These are phyloP conservation scores for Claviceps humidiphila DNA, from an alignment of 2,329 filamentous ascomycete species.

Conservation along the genomic window DNA sequence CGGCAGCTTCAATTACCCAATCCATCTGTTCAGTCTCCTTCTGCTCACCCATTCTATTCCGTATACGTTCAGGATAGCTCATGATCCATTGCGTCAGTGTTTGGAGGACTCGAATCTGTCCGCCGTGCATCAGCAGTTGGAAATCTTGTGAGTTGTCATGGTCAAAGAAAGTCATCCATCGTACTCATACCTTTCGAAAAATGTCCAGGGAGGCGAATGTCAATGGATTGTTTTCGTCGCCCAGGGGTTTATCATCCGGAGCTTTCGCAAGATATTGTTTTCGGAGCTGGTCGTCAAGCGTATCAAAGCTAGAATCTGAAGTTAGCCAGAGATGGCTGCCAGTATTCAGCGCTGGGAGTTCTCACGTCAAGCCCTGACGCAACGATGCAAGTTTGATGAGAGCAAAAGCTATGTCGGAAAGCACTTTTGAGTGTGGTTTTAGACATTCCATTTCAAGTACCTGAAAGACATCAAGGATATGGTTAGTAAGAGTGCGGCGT, in stretches of 20 bases:
- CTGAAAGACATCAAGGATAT: slow-evolving; percentile 29
- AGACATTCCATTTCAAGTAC: slow-evolving; percentile 82
- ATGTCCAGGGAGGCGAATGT: slow-evolving; percentile 74
- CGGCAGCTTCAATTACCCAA: slow-evolving; percentile 50
- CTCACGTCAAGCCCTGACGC: slow-evolving; percentile 81
- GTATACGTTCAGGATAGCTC: slow-evolving; percentile 72
- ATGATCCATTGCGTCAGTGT: slow-evolving; percentile 84
- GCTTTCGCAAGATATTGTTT: slow-evolving; percentile 79
- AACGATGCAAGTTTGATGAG: slow-evolving; percentile 89
- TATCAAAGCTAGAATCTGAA: slow-evolving; percentile 49
- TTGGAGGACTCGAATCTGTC: slow-evolving; percentile 62
- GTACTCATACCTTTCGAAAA: slow-evolving; percentile 54
- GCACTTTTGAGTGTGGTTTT: slow-evolving; percentile 59
- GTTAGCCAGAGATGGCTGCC: slow-evolving; percentile 2
- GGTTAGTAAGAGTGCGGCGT: no score
- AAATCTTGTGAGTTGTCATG: neutral
- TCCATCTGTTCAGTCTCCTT: slow-evolving; percentile 67
- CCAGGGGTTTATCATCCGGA: slow-evolving; percentile 72
- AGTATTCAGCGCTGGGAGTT: slow-evolving; percentile 11
- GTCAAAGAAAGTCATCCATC: neutral
- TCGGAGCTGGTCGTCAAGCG: slow-evolving; percentile 87
- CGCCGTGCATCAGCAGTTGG: neutral
- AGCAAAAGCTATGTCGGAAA: slow-evolving; percentile 72
- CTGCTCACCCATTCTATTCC: slow-evolving; percentile 73
- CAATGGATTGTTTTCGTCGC: slow-evolving; percentile 55